A percentile compares a stretch with the other conserved stretches of the same genome.
phyloP scores from a whole-genome alignment of 139 green algal genomes.

The Closterium sp. region DNA sequence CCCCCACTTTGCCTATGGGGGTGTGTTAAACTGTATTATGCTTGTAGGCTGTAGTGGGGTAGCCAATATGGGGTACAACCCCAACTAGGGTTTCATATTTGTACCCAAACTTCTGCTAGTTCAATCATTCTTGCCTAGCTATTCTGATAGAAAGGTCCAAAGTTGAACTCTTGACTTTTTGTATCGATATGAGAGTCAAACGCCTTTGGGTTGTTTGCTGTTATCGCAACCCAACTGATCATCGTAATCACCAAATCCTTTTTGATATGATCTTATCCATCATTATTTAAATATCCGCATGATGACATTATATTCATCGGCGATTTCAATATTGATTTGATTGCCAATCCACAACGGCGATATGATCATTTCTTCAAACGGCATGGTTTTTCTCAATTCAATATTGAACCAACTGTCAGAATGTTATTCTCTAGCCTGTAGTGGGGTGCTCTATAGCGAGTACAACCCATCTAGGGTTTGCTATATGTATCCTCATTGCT shows the following conservation, averaged over 20 bases:
- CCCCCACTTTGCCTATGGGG: too few species aligned
- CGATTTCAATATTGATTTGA: neutral
- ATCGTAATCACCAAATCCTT: neutral
- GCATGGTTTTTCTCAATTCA: neutral
- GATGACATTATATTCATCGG: neutral
- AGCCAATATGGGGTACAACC: too few species aligned
- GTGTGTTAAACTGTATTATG: too few species aligned
- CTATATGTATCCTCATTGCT: too few species aligned
- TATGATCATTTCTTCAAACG: neutral
- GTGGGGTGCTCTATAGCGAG: too few species aligned
- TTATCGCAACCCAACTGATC: neutral
- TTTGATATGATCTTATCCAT: neutral
- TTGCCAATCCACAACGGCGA: neutral
- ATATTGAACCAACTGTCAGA: neutral
- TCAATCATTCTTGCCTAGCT: too few species aligned
- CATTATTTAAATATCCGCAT: neutral
- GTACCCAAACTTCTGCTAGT: too few species aligned
- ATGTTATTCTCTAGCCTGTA: too few species aligned
- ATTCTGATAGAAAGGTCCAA: neutral
- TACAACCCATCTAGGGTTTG: too few species aligned
- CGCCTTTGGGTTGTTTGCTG: neutral
- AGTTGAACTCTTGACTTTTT: neutral
- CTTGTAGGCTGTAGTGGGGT: too few species aligned
- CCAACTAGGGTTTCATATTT: too few species aligned
- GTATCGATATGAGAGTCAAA: too few species aligned